Conservation (phyloP, 2,329 filamentous ascomycete species). For the Zasmidium cellare region DNA sequence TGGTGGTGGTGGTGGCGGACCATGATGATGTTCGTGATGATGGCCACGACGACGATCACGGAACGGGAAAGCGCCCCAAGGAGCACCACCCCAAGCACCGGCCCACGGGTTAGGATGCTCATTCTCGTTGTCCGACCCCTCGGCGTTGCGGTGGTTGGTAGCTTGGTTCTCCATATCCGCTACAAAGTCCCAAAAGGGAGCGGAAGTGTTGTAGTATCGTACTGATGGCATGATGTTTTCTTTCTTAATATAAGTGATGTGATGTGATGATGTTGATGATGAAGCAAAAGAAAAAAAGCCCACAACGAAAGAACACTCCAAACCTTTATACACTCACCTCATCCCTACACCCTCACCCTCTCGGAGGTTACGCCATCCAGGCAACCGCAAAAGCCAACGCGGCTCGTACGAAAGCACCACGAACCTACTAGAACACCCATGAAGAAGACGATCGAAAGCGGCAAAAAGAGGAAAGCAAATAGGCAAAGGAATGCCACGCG, state of each 20-base stretch:
- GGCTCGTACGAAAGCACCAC: slow-evolving; percentile 16
- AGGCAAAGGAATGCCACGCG: slow-evolving; percentile 18
- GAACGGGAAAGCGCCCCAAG: slow-evolving; percentile 30
- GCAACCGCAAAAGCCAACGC: slow-evolving; percentile 5
- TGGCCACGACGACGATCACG: slow-evolving; percentile 30
- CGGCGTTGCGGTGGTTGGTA: slow-evolving; percentile 28
- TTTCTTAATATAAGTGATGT: no score
- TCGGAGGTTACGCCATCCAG: slow-evolving; percentile 1
- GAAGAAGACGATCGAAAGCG: slow-evolving; percentile 7
- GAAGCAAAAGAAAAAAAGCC: slow-evolving; percentile 6
- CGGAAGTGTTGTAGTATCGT: slow-evolving; percentile 53
- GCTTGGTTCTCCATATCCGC: slow-evolving; percentile 51
- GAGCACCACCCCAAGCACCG: slow-evolving; percentile 41
- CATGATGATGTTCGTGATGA: slow-evolving; percentile 15
- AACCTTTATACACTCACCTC: slow-evolving; percentile 10
- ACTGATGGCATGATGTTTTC: slow-evolving; percentile 52
- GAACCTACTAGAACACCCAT: slow-evolving; percentile 3
- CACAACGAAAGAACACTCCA: slow-evolving; percentile 6
- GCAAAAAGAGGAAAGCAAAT: slow-evolving; percentile 12
- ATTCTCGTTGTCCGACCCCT: slow-evolving; percentile 28
- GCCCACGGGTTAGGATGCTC: slow-evolving; percentile 23
- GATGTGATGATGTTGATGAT: slow-evolving; percentile 20
- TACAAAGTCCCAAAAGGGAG: slow-evolving; percentile 59
- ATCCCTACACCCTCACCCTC: not conserved
- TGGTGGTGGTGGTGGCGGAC: slow-evolving; percentile 20